Conservation (phyloP, 345 rosid genomes). For the Populus tremula region DNA sequence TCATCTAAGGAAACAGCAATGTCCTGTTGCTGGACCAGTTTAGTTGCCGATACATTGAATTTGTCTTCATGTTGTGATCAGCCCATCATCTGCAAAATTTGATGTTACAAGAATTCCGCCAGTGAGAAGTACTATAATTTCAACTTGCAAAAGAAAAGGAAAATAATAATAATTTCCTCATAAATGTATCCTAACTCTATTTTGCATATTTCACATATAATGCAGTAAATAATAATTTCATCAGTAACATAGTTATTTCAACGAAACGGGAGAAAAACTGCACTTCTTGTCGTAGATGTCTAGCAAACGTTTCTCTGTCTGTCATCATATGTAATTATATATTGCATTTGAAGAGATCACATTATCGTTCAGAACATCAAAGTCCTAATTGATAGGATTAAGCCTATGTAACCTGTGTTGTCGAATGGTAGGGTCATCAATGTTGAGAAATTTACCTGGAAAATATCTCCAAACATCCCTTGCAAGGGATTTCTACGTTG, state of each 20-base stretch:
- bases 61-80: neutral
- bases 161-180: too few species aligned
- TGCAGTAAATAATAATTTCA: neutral
- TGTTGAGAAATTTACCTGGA: constrained; percentile 43
- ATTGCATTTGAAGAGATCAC: neutral
- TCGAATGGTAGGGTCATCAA: neutral
- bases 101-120: neutral
- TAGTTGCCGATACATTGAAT: neutral
- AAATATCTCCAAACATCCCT: constrained; percentile 84
- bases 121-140: neutral
- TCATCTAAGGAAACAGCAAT: neutral
- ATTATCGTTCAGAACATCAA: neutral
- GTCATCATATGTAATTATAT: neutral
- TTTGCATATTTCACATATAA: neutral
- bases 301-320: neutral
- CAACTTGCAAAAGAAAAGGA: neutral
- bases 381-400: neutral
- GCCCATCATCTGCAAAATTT: constrained; percentile 19
- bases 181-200: neutral
- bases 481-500: constrained; percentile 77
- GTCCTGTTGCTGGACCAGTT: neutral
- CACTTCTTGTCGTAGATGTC: neutral
- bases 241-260: neutral
- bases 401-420: neutral
- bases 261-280: neutral